Base-by-base conservation (phyloP, 768 basidiomycete species). In the Macrocybe gigantea region DNA sequence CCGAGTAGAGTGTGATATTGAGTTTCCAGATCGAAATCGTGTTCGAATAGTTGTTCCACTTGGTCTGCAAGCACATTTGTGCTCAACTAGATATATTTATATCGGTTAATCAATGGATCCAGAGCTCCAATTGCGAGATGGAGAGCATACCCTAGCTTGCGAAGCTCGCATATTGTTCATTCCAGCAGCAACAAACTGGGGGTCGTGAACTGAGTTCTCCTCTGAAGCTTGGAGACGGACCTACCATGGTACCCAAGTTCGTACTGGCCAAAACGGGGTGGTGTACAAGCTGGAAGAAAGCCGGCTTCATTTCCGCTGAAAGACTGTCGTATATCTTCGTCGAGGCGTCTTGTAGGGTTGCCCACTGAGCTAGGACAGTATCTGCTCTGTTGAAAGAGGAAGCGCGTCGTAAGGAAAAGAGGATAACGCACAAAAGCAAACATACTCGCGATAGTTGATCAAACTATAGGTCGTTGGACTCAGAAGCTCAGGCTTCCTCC, bases 251-350 rank as follows among this genome's bases (percentile, higher is more conserved):
- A 11, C 71, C 76, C 30, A 85, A 59, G 42, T 79, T 85, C 39
- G 70, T 65, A 52, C 77, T 79, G 1, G 82, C 82, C 42, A 76
- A 60, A 13, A 83, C 73, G 3, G 82, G 78, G 54, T 85, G 81
- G 31, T 82, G 80, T 1, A 89, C 75, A n/a, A 82, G 71, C 59
- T 89, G 74, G 75, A 79, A 87, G 68, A 79, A 88, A 0, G 85
- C 77, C 1, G 81, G 70, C 54, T 83, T 67, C 48, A 64, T 70
- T 1, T 55, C 66, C 12, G 64, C 49, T 0, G 76, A 61, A 5
- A 87, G 65, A n/a, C 63, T 64, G 55, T 80, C 69, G 61, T 80
- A 83, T 5, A 87, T 66, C 5, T 67, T 60, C 1, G 76, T 77
- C 1, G 84, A 80, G 6, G 74, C 65, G 4, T 64, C 61, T 41